Percentiles rank a stretch among this genome's conserved stretches.
Evolutionary conservation across 352 stramenopile species (phyloP).

Genomic region (Globisporangium lucens): DNA sequence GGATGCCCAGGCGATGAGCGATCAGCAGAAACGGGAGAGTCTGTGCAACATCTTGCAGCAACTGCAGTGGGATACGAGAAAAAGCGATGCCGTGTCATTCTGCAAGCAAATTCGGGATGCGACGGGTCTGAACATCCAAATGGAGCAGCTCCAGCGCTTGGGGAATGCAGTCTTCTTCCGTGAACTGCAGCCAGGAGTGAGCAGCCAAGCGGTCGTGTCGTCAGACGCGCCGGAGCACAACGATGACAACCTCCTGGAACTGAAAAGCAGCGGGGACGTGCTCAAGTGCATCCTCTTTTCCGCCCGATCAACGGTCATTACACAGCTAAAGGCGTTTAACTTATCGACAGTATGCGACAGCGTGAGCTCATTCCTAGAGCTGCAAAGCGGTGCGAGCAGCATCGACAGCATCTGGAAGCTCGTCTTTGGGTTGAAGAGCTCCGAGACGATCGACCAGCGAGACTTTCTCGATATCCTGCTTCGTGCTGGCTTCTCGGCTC

Average conservation of each 20-base stretch:
- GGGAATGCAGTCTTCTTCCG: slow-evolving; percentile 41
- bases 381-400: slow-evolving; percentile 25
- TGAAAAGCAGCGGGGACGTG: slow-evolving; percentile 36
- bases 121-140: slow-evolving; percentile 22
- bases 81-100: slow-evolving; percentile 23
- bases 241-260: slow-evolving; percentile 28
- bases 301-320: slow-evolving; percentile 16
- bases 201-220: neutral
- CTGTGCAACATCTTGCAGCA: slow-evolving; percentile 43
- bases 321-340: slow-evolving; percentile 33
- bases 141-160: slow-evolving; percentile 36
- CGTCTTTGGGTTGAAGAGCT: slow-evolving; percentile 32
- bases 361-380: slow-evolving; percentile 34
- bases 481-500: slow-evolving; percentile 29
- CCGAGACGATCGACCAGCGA: slow-evolving; percentile 35
- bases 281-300: slow-evolving; percentile 28
- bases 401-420: slow-evolving; percentile 43
- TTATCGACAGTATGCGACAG: slow-evolving; percentile 25
- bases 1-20: slow-evolving; percentile 8
- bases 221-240: neutral
- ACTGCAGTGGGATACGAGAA: slow-evolving; percentile 42
- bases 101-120: slow-evolving; percentile 29
- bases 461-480: slow-evolving; percentile 45
- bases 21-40: slow-evolving; percentile 19
- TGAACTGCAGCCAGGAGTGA: slow-evolving; percentile 23